Base-by-base conservation (phyloP, 2,329 filamentous ascomycete species). In the Sphaerulina musiva region DNA sequence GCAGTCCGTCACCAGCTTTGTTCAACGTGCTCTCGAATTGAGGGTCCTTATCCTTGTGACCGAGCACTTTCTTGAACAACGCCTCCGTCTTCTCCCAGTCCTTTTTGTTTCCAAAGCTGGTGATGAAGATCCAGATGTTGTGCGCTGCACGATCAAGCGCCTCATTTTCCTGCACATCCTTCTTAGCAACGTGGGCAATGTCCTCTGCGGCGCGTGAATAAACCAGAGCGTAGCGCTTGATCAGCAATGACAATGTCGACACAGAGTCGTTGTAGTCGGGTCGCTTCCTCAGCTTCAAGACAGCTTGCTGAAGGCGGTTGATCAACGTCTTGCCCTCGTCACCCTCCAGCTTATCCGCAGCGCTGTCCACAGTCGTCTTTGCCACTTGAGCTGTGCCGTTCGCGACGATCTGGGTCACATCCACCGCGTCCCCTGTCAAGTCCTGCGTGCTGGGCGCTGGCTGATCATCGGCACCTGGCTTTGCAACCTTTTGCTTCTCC, bases 191-290 rank as follows among this genome's bases (percentile, higher is more conserved):
- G 23, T 82, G 77, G 2, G 84, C 76, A 0, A 88, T 80, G 46
- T 89, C 81, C 51, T 85, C 80, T 0, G 84, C 80, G 0, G 84
- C 85, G 36, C 83, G 82, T 0, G 89, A 88, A 68, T 96, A 96
- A 8, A 84, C 77, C 58, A 82, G 75, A 8, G 87, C 85, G 69
- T 95, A 95, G 41, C 85, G 82, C 66, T 89, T 82, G 53, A 96
- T 78, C 5, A 97, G 76, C 6, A 84, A 72, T 0, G 87, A 82
- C 32, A 97, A 71, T 0, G 84, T 89, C 0, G 87, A 89, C 0
- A 95, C 89, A 0, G 91, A 95, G 46, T 91, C 84, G 0, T 86
- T 83, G 68, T 97, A 97, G 68, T 95, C 89, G 6, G 79, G 81
- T 48, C 87, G 83, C 64, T 88, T 80, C 6, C 87, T 80, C 11